Evolutionary conservation across 164 flowering plant species (phyloP), one percentile per base, ranked within the genome.

Genomic region (Akebia trifoliata): DNA sequence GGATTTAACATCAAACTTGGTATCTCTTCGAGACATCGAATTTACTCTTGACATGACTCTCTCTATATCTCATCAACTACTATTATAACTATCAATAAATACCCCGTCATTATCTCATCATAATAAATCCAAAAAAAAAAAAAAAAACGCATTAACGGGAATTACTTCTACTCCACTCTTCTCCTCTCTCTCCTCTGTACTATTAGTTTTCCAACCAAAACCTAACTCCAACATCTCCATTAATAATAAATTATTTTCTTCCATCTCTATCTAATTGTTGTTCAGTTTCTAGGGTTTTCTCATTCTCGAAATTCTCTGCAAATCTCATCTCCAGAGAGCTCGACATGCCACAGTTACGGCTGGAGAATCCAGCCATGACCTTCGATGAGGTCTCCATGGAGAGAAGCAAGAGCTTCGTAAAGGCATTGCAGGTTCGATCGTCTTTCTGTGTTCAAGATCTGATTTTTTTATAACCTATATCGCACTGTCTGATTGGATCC

Each of bases 331-430:
- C 17, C 40, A 20, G 37, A 18, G 31, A 17, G 45, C 37, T 24
- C 71, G 81, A 76, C 49, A 56, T 76, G 74, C 76, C 75, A 66
- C 67, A 60, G 22, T 34, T 67, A 25, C 56, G 50, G 62, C 46
- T 66, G 44, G 69, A 64, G 57, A 73, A 71, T 55, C 72, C 72
- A 44, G 70, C 79, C 25, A 84, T 80, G 92, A 81, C 90, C 42
- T 88, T 76, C 72, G 98, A 88, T 32, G 93, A 88, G 70, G 85
- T 67, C 15, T 86, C 95, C 60, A 81, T 88, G 87, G 95, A 92
- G 67, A 78, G 83, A 25, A 92, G 93, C 80, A 88, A 83, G 70
- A 81, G 70, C 75, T 88, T 92, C 72, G 78, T 86, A 57, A 83
- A 78, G 38, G 95, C 96, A 1, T 61, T 92, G 61, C 95, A 82